Evolutionary conservation across 2,329 filamentous ascomycete species (phyloP).

Genomic region (Trichoderma sp.): DNA sequence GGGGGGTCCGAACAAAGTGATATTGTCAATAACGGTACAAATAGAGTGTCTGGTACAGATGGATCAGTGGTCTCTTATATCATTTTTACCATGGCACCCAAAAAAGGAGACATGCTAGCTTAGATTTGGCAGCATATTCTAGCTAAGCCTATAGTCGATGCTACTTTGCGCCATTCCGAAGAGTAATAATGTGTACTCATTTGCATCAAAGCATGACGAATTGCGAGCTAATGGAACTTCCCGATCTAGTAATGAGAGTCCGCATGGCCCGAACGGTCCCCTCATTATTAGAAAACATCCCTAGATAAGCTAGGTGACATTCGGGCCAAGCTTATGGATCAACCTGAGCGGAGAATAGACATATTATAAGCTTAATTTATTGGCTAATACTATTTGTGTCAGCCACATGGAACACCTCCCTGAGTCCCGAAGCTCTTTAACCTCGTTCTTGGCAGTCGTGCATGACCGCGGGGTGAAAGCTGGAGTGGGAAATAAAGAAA

Average conservation of each 20-base stretch:
- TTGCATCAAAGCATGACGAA: not conserved
- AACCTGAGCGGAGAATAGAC: not conserved
- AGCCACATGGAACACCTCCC: not conserved
- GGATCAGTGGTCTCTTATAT: too few relatives aligned
- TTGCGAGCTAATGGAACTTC: not conserved
- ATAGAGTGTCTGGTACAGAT: slow-evolving; percentile 22
- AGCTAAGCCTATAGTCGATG: not conserved
- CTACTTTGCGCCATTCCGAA: not conserved
- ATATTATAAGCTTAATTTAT: slow-evolving; percentile 15
- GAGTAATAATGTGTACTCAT: not conserved
- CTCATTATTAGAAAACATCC: not conserved
- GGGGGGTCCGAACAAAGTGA: not conserved
- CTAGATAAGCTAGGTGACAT: slow-evolving; percentile 1
- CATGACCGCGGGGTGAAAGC: not conserved
- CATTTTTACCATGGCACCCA: not conserved
- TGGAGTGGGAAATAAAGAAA: not conserved
- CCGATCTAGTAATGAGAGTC: slow-evolving; percentile 43
- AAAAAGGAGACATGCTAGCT: not conserved
- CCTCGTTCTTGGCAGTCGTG: not conserved
- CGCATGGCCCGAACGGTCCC: not conserved
- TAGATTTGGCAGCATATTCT: not conserved
- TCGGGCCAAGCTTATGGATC: not conserved
- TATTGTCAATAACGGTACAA: not conserved
- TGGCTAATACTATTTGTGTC: not conserved
- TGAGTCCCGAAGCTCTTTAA: not conserved